Percentiles rank a stretch among this genome's conserved stretches.
Conservation (phyloP, 768 basidiomycete species). For the Pisolithus orientalis region DNA sequence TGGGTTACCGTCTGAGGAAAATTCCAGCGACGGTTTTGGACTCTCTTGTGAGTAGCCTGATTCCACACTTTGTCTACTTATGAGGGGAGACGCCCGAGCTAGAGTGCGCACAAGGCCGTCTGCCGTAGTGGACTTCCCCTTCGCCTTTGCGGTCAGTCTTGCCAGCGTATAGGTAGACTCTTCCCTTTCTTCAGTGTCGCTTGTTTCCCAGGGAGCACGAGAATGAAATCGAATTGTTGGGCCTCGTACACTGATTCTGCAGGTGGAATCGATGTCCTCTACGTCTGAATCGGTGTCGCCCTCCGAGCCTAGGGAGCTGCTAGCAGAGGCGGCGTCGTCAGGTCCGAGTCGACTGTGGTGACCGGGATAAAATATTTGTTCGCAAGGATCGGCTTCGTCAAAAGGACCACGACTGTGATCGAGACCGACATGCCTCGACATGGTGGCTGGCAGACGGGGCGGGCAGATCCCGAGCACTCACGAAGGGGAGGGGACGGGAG, state of each 20-base stretch:
- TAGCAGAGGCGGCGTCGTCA: constrained; percentile 38
- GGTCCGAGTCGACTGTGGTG: constrained; percentile 47
- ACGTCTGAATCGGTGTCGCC: constrained; percentile 32
- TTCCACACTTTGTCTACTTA: constrained; percentile 57
- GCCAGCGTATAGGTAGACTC: constrained; percentile 35
- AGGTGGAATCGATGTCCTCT: constrained; percentile 38
- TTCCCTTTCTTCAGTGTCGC: constrained; percentile 40
- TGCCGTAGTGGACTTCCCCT: constrained; percentile 21
- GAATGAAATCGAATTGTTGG: constrained; percentile 81
- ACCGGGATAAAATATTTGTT: constrained; percentile 29
- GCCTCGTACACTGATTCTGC: constrained; percentile 68
- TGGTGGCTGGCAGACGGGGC: no score
- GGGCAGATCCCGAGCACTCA: no score
- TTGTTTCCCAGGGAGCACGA: constrained; percentile 76
- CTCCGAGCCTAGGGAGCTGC: constrained; percentile 25
- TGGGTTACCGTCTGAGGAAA: constrained; percentile 43
- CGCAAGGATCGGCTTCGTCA: constrained; percentile 11
- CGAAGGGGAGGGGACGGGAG: no score
- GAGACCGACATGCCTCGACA: no score
- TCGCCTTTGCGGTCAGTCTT: constrained; percentile 25
- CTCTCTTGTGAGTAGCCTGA: constrained; percentile 48
- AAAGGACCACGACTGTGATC: no score
- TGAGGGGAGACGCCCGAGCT: constrained; percentile 37
- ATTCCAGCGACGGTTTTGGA: constrained; percentile 55
- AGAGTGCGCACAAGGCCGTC: constrained; percentile 40